phyloP scores from a whole-genome alignment of 306 rosid genomes.

The barrel medic (Medicago truncatula) region DNA sequence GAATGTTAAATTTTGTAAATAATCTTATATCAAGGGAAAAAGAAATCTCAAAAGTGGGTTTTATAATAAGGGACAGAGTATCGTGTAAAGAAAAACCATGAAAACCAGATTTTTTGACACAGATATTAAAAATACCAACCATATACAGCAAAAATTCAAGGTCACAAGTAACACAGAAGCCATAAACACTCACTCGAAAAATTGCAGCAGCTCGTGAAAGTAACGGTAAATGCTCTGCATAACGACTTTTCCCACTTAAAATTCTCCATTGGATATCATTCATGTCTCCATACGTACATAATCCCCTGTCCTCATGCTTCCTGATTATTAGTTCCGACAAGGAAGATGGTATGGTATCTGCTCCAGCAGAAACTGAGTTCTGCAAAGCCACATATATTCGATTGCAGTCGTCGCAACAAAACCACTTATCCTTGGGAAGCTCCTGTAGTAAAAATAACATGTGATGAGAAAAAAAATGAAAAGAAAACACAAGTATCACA shows the following conservation, averaged over 20 bases:
- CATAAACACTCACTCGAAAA: conserved; percentile 75
- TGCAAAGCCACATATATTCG: conserved; percentile 73
- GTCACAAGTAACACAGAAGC: conserved; percentile 18
- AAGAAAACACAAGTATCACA: conserved; percentile 26
- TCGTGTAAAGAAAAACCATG: not conserved
- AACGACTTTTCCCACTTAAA: conserved; percentile 94
- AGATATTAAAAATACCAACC: conserved; percentile 7
- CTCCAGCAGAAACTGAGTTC: conserved; percentile 71
- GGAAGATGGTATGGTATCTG: conserved; percentile 64
- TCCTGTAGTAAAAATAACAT: conserved; percentile 58
- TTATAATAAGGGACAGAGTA: not conserved
- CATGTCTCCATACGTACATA: conserved; percentile 54
- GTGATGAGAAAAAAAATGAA: conserved; percentile 34
- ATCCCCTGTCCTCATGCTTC: conserved; percentile 81
- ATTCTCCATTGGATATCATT: conserved; percentile 86
- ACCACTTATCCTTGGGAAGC: conserved; percentile 98
- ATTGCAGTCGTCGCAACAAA: conserved; percentile 88
- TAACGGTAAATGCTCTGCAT: conserved; percentile 85
- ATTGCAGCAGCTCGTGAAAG: conserved; percentile 96
- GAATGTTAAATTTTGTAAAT: not conserved
- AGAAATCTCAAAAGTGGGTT: not conserved
- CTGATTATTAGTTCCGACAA: conserved; percentile 59
- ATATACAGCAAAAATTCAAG: conserved; percentile 4
- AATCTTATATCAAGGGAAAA: not conserved
- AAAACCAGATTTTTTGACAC: not conserved